These are phyloP conservation scores for Ensete glaucum DNA, from an alignment of 176 grass and related monocot species.

Conservation along the genomic window DNA sequence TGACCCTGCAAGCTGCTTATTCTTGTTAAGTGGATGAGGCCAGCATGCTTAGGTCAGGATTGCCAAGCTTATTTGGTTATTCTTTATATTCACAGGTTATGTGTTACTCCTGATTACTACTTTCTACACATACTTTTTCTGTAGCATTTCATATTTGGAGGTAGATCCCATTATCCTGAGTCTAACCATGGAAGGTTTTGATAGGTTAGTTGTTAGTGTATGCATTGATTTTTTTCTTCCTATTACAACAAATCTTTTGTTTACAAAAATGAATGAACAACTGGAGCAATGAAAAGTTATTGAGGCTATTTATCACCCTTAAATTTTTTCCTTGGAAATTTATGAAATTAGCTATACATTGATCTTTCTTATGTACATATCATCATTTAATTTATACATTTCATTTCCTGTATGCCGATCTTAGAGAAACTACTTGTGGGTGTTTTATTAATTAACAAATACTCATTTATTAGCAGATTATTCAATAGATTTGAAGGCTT, in stretches of 20 bases:
- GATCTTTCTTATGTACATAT: not conserved
- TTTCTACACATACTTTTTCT: not conserved
- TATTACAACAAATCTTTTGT: not conserved
- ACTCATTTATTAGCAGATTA: conserved; percentile 43
- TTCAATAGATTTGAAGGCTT: conserved; percentile 54
- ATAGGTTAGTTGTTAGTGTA: not conserved
- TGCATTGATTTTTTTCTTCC: not conserved
- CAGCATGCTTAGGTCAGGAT: not conserved
- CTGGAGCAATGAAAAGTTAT: not conserved
- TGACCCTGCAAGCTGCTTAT: not conserved
- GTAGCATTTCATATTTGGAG: not conserved
- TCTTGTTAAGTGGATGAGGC: not conserved
- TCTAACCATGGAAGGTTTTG: not conserved
- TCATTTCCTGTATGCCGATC: not conserved
- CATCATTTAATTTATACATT: not conserved
- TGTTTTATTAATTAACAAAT: not conserved
- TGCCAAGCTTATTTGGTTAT: not conserved
- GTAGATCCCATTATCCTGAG: not conserved
- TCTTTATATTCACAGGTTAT: not conserved
- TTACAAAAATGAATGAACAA: not conserved
- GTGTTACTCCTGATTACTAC: not conserved
- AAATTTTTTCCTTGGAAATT: not conserved
- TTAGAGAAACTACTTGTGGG: not conserved
- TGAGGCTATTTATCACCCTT: not conserved
- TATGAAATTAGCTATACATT: not conserved